A percentile compares a stretch with the other conserved stretches of the same genome.
phyloP scores from a whole-genome alignment of 2,329 filamentous ascomycete genomes.

The Pestalotiopsis sp. region DNA sequence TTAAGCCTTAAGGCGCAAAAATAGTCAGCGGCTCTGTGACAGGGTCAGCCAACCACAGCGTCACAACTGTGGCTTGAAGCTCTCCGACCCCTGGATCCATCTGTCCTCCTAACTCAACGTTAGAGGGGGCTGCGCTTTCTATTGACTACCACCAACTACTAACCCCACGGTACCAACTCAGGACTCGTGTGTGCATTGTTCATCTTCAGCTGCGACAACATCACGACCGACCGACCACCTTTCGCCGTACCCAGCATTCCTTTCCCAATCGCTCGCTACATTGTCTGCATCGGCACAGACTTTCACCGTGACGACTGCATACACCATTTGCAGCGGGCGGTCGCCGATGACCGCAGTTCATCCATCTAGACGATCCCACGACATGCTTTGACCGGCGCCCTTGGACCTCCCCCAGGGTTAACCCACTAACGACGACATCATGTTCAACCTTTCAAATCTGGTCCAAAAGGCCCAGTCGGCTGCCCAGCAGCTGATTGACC shows the following conservation, averaged over 20 bases:
- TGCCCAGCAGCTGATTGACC: conserved; percentile 90
- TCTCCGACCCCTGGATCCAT: conserved; percentile 5
- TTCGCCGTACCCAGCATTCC: background rate
- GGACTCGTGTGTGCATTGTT: background rate
- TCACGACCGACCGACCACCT: background rate
- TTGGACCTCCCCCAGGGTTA: conserved; percentile 29
- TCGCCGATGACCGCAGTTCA: conserved; percentile 8
- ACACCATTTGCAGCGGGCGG: background rate
- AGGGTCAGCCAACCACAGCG: background rate
- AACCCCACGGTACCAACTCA: background rate
- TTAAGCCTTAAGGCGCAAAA: background rate
- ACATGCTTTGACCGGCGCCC: conserved; percentile 18
- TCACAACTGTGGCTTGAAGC: conserved; percentile 6
- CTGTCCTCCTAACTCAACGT: background rate
- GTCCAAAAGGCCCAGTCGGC: conserved; percentile 77
- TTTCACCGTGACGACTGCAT: background rate
- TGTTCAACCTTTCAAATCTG: conserved; percentile 73
- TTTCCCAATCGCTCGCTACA: background rate
- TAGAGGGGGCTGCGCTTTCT: background rate
- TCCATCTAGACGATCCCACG: conserved; percentile 3
- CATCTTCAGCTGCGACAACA: conserved; percentile 5
- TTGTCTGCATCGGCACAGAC: background rate
- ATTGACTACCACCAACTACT: background rate
- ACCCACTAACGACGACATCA: conserved; percentile 36
- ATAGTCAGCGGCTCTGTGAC: background rate